A percentile compares a stretch with the other conserved stretches of the same genome.
phyloP scores from a whole-genome alignment of 2,329 filamentous ascomycete genomes.

The Bipolaris gigantea region DNA sequence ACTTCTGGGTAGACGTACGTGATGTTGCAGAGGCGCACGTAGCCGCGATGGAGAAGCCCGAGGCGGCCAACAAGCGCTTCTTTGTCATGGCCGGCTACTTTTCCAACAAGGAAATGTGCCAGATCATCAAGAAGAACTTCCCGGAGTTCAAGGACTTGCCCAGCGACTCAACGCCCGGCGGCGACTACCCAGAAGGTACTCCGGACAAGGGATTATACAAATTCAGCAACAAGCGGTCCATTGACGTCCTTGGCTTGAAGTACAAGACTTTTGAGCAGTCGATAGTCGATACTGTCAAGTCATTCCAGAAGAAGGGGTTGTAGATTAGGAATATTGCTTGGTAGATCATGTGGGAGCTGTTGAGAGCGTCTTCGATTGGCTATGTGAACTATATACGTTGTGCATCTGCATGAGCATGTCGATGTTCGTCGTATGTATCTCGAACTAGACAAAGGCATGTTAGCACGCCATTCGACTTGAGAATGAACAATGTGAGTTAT shows the following conservation, averaged over 20 bases:
- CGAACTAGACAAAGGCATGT: conserved; percentile 12
- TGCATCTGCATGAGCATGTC: background rate
- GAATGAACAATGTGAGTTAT: conserved; percentile 3
- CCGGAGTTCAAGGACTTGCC: conserved; percentile 58
- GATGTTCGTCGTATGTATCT: background rate
- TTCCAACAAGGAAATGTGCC: conserved; percentile 61
- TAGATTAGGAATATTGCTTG: conserved; percentile 21
- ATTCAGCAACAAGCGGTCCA: conserved; percentile 60
- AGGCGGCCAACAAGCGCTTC: conserved; percentile 64
- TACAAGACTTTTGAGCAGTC: conserved; percentile 62
- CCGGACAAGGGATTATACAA: conserved; percentile 45
- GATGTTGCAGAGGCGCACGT: conserved; percentile 67
- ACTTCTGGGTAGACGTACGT: conserved; percentile 52
- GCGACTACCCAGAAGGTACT: conserved; percentile 52
- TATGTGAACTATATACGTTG: conserved; percentile 16
- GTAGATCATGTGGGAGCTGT: background rate
- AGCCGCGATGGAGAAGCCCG: conserved; percentile 58
- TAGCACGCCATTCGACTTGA: conserved; percentile 11
- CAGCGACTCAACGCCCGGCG: conserved; percentile 45
- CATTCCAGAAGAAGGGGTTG: conserved; percentile 58
- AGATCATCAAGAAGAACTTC: conserved; percentile 59
- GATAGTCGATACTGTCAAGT: conserved; percentile 65
- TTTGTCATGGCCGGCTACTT: conserved; percentile 63
- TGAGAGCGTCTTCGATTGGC: conserved; percentile 12
- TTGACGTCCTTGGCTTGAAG: conserved; percentile 61